Evolutionary conservation across 331 rosid genomes (phyloP).

Genomic region (Dryas integrifolia): DNA sequence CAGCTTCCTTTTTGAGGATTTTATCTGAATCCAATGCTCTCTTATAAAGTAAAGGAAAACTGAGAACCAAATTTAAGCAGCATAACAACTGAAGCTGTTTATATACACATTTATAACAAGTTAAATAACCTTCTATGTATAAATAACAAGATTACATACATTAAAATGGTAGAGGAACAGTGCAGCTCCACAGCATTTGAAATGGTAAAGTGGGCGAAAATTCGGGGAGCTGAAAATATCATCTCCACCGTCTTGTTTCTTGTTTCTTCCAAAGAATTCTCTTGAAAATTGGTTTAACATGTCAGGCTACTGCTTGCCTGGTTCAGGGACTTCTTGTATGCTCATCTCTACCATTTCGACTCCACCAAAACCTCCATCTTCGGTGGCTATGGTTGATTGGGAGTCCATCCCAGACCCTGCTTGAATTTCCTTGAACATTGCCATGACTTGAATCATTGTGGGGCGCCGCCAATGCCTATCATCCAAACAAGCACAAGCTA

Average conservation of each 20-base stretch:
- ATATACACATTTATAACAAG: slow-evolving; percentile 68
- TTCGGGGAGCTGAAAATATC: slow-evolving; percentile 38
- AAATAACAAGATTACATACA: slow-evolving; percentile 82
- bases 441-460: slow-evolving; percentile 83
- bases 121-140: slow-evolving; percentile 60
- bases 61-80: slow-evolving; percentile 32
- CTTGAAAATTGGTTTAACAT: slow-evolving; percentile 23
- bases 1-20: slow-evolving; percentile 28
- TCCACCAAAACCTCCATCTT: slow-evolving; percentile 50
- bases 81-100: slow-evolving; percentile 55
- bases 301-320: slow-evolving; percentile 45
- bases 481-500: slow-evolving; percentile 84
- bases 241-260: slow-evolving; percentile 44
- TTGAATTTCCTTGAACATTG: slow-evolving; percentile 87
- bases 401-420: slow-evolving; percentile 86
- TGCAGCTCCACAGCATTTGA: slow-evolving; percentile 35
- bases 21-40: slow-evolving; percentile 40
- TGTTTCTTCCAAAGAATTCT: slow-evolving; percentile 29
- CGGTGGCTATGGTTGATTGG: slow-evolving; percentile 64
- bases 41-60: not conserved
- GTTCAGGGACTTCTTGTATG: slow-evolving; percentile 77
- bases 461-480: slow-evolving; percentile 77
- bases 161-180: slow-evolving; percentile 51
- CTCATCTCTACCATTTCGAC: slow-evolving; percentile 83
- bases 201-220: slow-evolving; percentile 44